A percentile compares a stretch with the other conserved stretches of the same genome.
phyloP scores from a whole-genome alignment of 2,329 filamentous ascomycete genomes.

The Aureobasidium sp. region DNA sequence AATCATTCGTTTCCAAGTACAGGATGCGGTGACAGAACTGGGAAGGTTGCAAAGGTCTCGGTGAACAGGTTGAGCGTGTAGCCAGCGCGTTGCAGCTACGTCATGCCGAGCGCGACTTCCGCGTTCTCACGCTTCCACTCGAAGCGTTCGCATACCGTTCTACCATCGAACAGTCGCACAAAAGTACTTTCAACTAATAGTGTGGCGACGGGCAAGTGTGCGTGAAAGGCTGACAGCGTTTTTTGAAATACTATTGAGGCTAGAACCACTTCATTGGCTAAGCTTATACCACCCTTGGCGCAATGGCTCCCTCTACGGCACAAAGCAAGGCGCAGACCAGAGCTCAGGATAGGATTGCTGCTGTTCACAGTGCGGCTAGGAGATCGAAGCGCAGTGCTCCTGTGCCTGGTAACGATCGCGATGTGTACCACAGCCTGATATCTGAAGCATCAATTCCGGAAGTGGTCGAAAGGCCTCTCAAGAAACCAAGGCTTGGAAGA shows the following conservation, averaged over 20 bases:
- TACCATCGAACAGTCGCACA: not conserved
- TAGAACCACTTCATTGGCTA: not conserved
- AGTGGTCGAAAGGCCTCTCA: constrained; percentile 10
- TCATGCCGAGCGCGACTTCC: not conserved
- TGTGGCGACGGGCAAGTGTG: not conserved
- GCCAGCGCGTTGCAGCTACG: constrained; percentile 2
- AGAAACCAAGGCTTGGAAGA: constrained; percentile 11
- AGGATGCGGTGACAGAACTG: not conserved
- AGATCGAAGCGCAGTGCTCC: constrained; percentile 1
- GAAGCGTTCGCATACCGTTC: not conserved
- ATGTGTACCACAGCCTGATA: constrained; percentile 13
- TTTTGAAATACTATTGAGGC: not conserved
- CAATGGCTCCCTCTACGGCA: constrained; percentile 4
- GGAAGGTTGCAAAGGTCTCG: not conserved
- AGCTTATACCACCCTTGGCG: not conserved
- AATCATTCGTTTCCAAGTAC: not conserved
- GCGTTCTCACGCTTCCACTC: not conserved
- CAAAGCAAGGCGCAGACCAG: constrained; percentile 12
- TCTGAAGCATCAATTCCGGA: constrained; percentile 14
- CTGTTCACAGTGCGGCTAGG: not conserved
- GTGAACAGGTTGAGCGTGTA: constrained; percentile 2
- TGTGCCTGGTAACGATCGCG: not conserved
- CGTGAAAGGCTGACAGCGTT: not conserved
- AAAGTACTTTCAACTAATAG: not conserved
- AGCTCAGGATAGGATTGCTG: constrained; percentile 14